Evolutionary conservation across 208 protist genomes (phyloP), one percentile per base, ranked within the genome.

Genomic region (Leishmania arabica): DNA sequence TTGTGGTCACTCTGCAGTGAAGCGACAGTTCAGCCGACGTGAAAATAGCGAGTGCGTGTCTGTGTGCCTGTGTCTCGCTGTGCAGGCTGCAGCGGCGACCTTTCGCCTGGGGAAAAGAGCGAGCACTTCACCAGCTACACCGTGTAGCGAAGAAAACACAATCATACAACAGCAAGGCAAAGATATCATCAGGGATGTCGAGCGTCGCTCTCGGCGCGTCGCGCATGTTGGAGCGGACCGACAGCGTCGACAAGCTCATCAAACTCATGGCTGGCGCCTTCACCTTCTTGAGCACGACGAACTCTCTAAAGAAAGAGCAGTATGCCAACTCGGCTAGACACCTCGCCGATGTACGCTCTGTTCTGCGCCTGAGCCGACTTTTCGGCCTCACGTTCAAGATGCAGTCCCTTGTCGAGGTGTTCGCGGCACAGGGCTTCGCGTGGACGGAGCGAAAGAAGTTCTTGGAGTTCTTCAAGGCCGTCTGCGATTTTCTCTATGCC

Each of bases 211-310:
- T 85, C n/a, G 66, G 69, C 8, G 74, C 56, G 74, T 86, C 78
- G 54, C 83, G 83, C n/a, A n/a, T 92, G 62, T 68, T 95, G 64
- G 65, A 53, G 72, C 56, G 64, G 51, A 88, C 88, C 60, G 89
- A 92, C 58, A 89, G 90, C 21, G 79, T 87, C 1, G 88, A 93
- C 70, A 95, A 95, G 82, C 37, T 93, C 66, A 86, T 84, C 71
- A 95, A 95, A 79, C 17, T 86, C 49, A 49, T 88, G 19, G 77
- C 82, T 34, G 87, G 86, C 58, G 53, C 85, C 58, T 88, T 88
- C 47, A 73, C 88, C 19, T 27, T 92, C 1, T 45, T 79, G 51
- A 71, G 78, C 58, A 78, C 80, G 9, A 58, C 54, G 42, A 37
- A 40, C 15, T 49, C 40, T 9, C 27, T 58, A 3, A n/a, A 21